Base-by-base conservation (phyloP, 352 stramenopile species). In the Detonula confervacea region DNA sequence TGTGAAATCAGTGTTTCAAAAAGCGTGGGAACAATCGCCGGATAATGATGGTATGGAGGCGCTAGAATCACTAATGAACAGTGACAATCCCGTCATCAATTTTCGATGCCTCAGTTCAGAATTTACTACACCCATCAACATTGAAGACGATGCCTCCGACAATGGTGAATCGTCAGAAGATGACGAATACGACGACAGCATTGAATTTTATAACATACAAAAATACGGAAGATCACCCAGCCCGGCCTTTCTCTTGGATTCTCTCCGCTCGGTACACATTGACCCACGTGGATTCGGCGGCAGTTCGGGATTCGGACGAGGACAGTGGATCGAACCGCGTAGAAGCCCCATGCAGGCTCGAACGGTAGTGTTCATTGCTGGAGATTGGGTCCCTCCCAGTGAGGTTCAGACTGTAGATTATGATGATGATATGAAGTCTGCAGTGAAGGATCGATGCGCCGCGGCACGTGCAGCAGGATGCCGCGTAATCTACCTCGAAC, bases 281-380 rank as follows among this genome's bases (percentile, higher is more conserved):
- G 61, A 88, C 72, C 87, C 87, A 20, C 79, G 82, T 73, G 78
- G 82, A 52, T 93, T 93, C 81, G 87, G 87, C 63, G 87, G 87
- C 47, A 87, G 77, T 27, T 88, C 80, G 39, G 87, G 87, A n/a
- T 93, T 93, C 81, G 80, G 76, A 30, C 47, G 46, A 49, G 83
- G 88, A n/a, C 70, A 81, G 57, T 77, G 75, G 29, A 54, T 80
- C 51, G 87, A 91, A 75, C 81, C 84, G 18, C 59, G 72, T 56
- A 69, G 87, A 29, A 69, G 63, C 63, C 85, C 85, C 7, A 73
- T 88, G 55, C 66, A 81, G 2, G 49, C 80, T 27, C 85, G 87
- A 60, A 82, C 71, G 18, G 87, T 93, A 47, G 85, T 90, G 3
- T 80, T 93, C 37, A 52, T 83, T 61, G 66, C 66, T 22, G 74